Conservation (phyloP, 2,329 filamentous ascomycete genomes). For the Nigrospora osmanthi region DNA sequence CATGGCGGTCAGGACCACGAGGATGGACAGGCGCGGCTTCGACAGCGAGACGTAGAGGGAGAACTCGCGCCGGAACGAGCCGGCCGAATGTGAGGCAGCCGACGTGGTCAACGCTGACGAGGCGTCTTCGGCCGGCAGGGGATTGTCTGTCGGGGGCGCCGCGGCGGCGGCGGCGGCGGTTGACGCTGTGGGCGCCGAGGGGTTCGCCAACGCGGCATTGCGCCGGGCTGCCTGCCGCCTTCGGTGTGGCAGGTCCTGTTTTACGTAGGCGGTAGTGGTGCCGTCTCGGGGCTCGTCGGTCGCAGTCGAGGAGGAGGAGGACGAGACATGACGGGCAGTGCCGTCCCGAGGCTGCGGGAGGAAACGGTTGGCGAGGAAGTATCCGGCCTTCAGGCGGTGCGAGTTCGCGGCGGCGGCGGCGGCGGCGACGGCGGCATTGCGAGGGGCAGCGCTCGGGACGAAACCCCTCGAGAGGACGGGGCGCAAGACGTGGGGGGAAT, state of each 20-base stretch:
- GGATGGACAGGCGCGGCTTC: conserved; percentile 88
- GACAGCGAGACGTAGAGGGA: conserved; percentile 83
- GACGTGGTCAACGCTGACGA: conserved; percentile 48
- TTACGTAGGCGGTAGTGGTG: conserved; percentile 4
- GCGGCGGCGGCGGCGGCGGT: background rate
- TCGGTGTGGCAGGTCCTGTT: conserved; percentile 16
- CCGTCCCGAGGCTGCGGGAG: conserved; percentile 3
- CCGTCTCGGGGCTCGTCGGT: conserved; percentile 1
- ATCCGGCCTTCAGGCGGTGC: conserved; percentile 9
- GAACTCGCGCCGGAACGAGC: conserved; percentile 56
- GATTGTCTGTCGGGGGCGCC: conserved; percentile 8
- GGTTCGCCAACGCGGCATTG: conserved; percentile 3
- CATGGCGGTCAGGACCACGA: conserved; percentile 86
- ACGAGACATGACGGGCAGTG: background rate
- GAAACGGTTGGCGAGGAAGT: conserved; percentile 20
- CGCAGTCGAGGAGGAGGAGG: conserved; percentile 1
- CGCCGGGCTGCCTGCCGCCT: conserved; percentile 15
- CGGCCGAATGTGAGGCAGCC: conserved; percentile 39
- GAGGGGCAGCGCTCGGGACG: background rate
- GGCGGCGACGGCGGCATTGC: background rate
- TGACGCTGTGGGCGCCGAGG: background rate
- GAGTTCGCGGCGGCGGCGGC: background rate
- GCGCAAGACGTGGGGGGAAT: background rate
- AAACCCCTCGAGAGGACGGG: no score
- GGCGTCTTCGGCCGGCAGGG: conserved; percentile 38